Percentiles rank a stretch among this genome's conserved stretches.
Evolutionary conservation across 2,329 filamentous ascomycete genomes (phyloP).

Genomic region (Aspergillus arachidicola): DNA sequence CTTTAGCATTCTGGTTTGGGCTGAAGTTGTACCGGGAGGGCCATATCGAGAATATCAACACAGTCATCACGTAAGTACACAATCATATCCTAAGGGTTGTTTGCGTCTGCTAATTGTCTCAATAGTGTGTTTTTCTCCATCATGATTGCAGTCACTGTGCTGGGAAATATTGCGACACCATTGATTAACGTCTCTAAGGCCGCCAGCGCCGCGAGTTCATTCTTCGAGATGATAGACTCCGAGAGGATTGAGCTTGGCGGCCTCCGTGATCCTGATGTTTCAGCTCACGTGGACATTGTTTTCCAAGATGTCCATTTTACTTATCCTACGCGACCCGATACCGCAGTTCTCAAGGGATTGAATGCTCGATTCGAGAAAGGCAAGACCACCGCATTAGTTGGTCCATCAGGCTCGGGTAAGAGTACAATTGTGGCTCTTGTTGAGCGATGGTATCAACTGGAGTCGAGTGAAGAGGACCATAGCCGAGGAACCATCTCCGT

Average conservation of each 20-base stretch:
- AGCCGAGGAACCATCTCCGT: conserved; percentile 55
- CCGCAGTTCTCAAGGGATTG: conserved; percentile 39
- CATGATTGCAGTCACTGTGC: conserved; percentile 28
- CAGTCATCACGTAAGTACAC: conserved; percentile 37
- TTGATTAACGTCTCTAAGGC: conserved; percentile 41
- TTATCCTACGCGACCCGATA: conserved; percentile 59
- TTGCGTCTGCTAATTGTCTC: background rate
- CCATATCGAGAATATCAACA: conserved; percentile 37
- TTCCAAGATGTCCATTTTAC: conserved; percentile 70
- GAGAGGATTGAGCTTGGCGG: conserved; percentile 33
- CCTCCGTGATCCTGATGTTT: conserved; percentile 54
- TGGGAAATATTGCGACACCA: conserved; percentile 34
- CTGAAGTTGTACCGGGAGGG: conserved; percentile 37
- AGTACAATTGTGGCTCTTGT: conserved; percentile 48
- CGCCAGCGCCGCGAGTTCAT: conserved; percentile 31
- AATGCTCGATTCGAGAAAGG: conserved; percentile 36
- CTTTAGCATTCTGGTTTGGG: conserved; percentile 43
- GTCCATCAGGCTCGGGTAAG: conserved; percentile 50
- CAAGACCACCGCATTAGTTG: conserved; percentile 49
- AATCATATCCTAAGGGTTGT: background rate
- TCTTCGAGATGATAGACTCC: conserved; percentile 38
- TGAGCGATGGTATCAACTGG: conserved; percentile 46
- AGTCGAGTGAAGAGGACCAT: background rate
- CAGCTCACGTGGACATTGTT: conserved; percentile 57
- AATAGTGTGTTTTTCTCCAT: conserved; percentile 40